These are phyloP conservation scores for Solanum tarapatanum DNA, from an alignment of 257 asterid species.

Conservation along the genomic window DNA sequence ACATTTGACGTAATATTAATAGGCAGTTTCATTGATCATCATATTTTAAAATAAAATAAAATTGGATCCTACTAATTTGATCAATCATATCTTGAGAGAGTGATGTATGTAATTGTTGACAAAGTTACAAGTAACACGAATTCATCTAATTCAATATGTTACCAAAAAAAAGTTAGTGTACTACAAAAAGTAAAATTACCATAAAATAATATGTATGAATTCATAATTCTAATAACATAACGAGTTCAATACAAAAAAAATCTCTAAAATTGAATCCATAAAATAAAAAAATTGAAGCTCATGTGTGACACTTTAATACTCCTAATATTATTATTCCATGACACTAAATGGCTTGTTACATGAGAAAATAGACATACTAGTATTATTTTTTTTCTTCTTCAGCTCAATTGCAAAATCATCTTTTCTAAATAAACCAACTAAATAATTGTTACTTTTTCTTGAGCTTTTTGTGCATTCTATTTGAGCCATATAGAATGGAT, in stretches of 20 bases:
- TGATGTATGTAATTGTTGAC: background rate
- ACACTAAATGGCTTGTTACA: constrained; percentile 36
- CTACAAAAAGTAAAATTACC: too few relatives aligned
- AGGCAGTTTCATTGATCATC: background rate
- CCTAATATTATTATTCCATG: constrained; percentile 21
- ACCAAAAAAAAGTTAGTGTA: too few relatives aligned
- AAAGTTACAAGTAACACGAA: too few relatives aligned
- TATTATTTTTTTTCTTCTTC: constrained; percentile 13
- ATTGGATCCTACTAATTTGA: too few relatives aligned
- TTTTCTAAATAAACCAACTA: background rate
- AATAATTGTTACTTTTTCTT: constrained; percentile 12
- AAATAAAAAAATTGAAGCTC: background rate
- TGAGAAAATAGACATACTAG: constrained; percentile 21
- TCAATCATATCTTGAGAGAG: background rate
- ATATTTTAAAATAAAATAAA: too few relatives aligned
- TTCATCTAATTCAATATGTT: too few relatives aligned
- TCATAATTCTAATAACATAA: too few relatives aligned
- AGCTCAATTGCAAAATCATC: constrained; percentile 22
- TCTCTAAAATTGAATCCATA: too few relatives aligned
- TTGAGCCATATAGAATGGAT: constrained; percentile 60
- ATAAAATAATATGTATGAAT: too few relatives aligned
- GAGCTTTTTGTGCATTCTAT: constrained; percentile 60
- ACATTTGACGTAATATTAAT: background rate
- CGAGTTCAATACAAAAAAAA: too few relatives aligned
- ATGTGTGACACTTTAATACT: background rate